Percentiles rank a stretch among this genome's conserved stretches.
phyloP scores from a whole-genome alignment of 257 asterid genomes.

The Solanum piurae region DNA sequence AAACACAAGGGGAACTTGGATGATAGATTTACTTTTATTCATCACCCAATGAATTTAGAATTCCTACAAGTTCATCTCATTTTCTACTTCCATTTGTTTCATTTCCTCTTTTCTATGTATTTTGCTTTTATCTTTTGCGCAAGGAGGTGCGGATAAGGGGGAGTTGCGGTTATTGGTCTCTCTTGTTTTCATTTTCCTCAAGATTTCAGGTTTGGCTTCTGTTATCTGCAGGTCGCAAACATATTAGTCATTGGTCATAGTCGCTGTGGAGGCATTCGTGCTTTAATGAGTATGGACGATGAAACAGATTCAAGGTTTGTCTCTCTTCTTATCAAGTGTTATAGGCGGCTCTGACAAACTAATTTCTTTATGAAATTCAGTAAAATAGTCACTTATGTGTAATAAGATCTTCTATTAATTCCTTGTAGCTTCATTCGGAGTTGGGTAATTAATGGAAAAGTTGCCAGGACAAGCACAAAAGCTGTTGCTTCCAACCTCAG shows the following conservation, averaged over 20 bases:
- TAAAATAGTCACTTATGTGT: not conserved
- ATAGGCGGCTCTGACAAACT: not conserved
- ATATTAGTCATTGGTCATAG: slow-evolving; percentile 86
- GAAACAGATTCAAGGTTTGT: slow-evolving; percentile 51
- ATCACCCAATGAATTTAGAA: not conserved
- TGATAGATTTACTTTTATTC: not conserved
- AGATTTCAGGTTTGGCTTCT: not conserved
- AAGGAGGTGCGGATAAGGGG: not conserved
- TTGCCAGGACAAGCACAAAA: slow-evolving; percentile 60
- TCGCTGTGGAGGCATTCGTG: slow-evolving; percentile 93
- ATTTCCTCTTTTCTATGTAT: not conserved
- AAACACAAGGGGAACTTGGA: not conserved
- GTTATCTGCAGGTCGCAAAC: slow-evolving; percentile 61
- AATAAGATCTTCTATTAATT: not conserved
- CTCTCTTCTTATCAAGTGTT: not conserved
- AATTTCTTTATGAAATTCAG: not conserved
- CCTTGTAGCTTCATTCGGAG: slow-evolving; percentile 69
- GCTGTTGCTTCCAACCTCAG: slow-evolving; percentile 65
- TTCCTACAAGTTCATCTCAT: not conserved
- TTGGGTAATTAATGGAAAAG: slow-evolving; percentile 68
- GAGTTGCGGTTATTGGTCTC: not conserved
- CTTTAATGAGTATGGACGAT: slow-evolving; percentile 85
- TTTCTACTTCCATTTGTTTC: not conserved
- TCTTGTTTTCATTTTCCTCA: not conserved
- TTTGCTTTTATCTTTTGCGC: not conserved